These are phyloP conservation scores for Polyplosphaeria fusca DNA, from an alignment of 495 filamentous ascomycete species.

Conservation along the genomic window DNA sequence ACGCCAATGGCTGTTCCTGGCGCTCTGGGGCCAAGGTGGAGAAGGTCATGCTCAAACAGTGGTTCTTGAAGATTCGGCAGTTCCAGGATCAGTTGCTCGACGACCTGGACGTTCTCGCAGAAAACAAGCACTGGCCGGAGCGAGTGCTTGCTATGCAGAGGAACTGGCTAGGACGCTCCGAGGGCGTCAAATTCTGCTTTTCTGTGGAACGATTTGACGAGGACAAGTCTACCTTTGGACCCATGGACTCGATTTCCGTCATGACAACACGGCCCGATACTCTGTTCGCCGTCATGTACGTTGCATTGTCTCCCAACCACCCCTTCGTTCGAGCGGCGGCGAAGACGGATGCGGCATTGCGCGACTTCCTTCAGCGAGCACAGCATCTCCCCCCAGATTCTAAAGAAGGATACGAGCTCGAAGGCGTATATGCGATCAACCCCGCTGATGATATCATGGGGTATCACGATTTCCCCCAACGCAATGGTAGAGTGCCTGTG, in stretches of 20 bases:
- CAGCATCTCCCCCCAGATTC: constrained; percentile 63
- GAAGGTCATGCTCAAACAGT: constrained; percentile 75
- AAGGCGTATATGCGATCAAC: constrained; percentile 59
- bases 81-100: constrained; percentile 71
- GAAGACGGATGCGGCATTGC: constrained; percentile 56
- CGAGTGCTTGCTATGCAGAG: constrained; percentile 77
- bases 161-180: constrained; percentile 83
- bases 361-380: constrained; percentile 62
- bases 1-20: constrained; percentile 79
- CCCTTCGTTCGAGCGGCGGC: constrained; percentile 64
- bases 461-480: no score
- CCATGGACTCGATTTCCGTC: constrained; percentile 54
- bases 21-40: constrained; percentile 83
- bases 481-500: constrained; percentile 60
- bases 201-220: no score
- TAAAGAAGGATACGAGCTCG: constrained; percentile 69
- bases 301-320: constrained; percentile 73
- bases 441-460: constrained; percentile 55
- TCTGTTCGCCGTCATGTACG: constrained; percentile 76
- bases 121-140: constrained; percentile 71
- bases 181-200: constrained; percentile 70
- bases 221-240: constrained; percentile 24
- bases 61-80: constrained; percentile 81
- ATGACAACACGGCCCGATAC: constrained; percentile 86
- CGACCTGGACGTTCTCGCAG: constrained; percentile 63